Base-by-base conservation (phyloP, 164 flowering plant genomes). In the Malania oleifera region DNA sequence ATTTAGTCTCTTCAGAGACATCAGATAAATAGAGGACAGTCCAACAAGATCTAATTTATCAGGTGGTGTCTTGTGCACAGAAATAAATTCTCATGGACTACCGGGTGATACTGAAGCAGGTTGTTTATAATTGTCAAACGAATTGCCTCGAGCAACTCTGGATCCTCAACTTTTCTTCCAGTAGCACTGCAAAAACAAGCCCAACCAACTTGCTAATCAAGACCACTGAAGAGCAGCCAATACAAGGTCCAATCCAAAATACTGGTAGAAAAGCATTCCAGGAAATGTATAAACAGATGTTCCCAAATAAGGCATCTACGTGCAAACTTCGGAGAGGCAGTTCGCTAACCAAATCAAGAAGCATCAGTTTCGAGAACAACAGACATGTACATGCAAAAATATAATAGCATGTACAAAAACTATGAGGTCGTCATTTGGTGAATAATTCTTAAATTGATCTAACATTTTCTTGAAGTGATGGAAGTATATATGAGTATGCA, bases 81-180 rank as follows among this genome's bases (percentile, higher is more conserved):
- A 50, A 45, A 29, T 15, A 23, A 28, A 54, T 18, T 20, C 19
- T 35, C 26, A 35, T 41, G 48, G 51, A 48, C 59, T 84, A 95
- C 98, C 69, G 97, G 99, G 69, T 95, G 99, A 71, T 85, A 95
- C 69, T 88, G 52, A 15, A 95, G 77, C 67, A 95, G 49, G 69
- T 95, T 95, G 82, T 85, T 91, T 67, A 95, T 91, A 57, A 95
- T 79, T 27, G 97, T 91, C 80, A 91, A 75, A 43, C 99, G 93
- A 73, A 95, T 91, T 54, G 93, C 86, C 76, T 95, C 99, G 25
- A 95, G 84, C 78, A 91, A 70, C 75, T 95, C 99, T 1, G 97
- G 96, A 26, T 89, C 85, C 43, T 87, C 99, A 54, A 95, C 79
- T 69, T 91, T 95, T 62, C 99, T 76, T 8, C 99, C 99, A 59